phyloP scores from a whole-genome alignment of 2,329 filamentous ascomycete species.

The Madurella fahalii region DNA sequence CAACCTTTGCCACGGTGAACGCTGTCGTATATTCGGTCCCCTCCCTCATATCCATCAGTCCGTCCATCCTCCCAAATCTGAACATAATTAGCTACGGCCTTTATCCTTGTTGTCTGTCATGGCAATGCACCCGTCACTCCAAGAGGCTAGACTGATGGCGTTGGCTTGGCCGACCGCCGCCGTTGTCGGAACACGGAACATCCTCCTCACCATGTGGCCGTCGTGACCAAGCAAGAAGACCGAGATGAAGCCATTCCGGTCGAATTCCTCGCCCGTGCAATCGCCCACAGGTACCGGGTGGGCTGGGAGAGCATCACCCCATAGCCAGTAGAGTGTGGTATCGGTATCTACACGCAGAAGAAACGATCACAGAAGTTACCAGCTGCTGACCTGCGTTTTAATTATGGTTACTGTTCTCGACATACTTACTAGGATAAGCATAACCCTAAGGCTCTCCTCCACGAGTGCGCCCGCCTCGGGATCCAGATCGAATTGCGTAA shows the following conservation, averaged over 20 bases:
- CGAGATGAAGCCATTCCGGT: slow-evolving; percentile 18
- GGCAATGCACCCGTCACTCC: slow-evolving; percentile 20
- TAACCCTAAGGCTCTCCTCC: slow-evolving; percentile 5
- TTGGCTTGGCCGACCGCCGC: slow-evolving; percentile 20
- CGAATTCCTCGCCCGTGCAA: slow-evolving; percentile 10
- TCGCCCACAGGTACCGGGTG: slow-evolving; percentile 23
- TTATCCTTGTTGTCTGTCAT: slow-evolving; percentile 15
- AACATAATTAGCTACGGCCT: slow-evolving; percentile 19
- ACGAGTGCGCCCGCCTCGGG: slow-evolving; percentile 1
- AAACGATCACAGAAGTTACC: background rate
- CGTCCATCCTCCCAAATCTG: slow-evolving; percentile 23
- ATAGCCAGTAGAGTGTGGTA: slow-evolving; percentile 19
- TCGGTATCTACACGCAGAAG: background rate
- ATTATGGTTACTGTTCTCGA: background rate
- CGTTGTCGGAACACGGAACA: slow-evolving; percentile 23
- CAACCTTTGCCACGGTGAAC: slow-evolving; percentile 16
- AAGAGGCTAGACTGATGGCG: slow-evolving; percentile 19
- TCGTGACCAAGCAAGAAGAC: slow-evolving; percentile 15
- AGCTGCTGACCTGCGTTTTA: background rate
- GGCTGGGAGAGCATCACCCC: slow-evolving; percentile 23
- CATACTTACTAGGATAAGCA: slow-evolving; percentile 17
- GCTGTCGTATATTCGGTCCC: slow-evolving; percentile 18
- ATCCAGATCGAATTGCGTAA: slow-evolving; percentile 15
- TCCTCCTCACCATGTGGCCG: slow-evolving; percentile 15
- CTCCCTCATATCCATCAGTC: slow-evolving; percentile 1